Conservation (phyloP, 2,329 filamentous ascomycete genomes). For the Cercospora beticola region DNA sequence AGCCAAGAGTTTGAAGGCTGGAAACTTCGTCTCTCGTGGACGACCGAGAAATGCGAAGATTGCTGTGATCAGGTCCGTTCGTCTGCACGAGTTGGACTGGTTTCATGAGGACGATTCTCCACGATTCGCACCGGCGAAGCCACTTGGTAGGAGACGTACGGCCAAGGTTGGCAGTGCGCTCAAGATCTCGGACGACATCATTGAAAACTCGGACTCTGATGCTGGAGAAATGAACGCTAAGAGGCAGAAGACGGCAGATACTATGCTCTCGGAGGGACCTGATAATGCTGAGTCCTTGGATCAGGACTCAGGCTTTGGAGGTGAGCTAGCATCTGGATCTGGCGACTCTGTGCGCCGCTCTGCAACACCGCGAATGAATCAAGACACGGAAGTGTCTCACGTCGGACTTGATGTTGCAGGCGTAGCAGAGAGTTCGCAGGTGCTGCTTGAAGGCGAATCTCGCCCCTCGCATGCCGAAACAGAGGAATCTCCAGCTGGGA, state of each 20-base stretch:
- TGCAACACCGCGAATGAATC: background rate
- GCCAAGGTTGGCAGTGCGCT: constrained; percentile 11
- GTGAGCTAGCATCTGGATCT: background rate
- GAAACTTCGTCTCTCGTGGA: constrained; percentile 36
- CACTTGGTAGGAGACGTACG: constrained; percentile 15
- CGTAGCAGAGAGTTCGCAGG: background rate
- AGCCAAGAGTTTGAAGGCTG: constrained; percentile 35
- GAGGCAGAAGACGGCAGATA: constrained; percentile 1
- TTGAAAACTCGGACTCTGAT: constrained; percentile 17
- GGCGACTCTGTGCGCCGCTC: background rate
- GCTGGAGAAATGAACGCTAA: background rate
- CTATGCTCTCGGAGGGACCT: background rate
- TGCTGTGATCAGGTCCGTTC: constrained; percentile 43
- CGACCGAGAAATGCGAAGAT: constrained; percentile 46
- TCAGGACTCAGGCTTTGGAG: background rate
- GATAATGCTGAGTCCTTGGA: background rate
- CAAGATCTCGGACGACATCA: constrained; percentile 7
- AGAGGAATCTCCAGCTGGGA: background rate
- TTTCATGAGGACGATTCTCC: constrained; percentile 27
- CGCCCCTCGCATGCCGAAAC: background rate
- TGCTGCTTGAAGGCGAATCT: background rate
- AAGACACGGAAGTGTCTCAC: background rate
- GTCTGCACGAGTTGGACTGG: constrained; percentile 40
- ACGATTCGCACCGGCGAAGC: constrained; percentile 16
- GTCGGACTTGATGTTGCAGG: background rate